phyloP scores from a whole-genome alignment of 1,284 basidiomycete genomes.

The Termitomyces sp. region DNA sequence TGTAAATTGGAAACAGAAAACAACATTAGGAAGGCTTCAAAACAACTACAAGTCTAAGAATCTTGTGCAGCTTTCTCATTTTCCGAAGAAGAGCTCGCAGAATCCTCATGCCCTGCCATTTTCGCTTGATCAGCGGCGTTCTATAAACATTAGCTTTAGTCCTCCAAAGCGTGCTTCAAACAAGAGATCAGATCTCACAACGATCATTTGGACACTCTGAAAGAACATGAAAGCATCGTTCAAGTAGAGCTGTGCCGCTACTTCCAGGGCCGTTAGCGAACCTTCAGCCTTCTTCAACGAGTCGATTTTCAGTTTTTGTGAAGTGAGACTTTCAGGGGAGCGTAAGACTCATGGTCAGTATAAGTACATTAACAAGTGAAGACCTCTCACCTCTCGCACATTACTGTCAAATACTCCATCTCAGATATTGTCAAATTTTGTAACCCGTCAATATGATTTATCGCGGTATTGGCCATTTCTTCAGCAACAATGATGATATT shows the following conservation, averaged over 20 bases:
- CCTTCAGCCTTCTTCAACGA: background rate
- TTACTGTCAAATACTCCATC: background rate
- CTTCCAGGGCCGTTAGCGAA: background rate
- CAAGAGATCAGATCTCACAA: background rate
- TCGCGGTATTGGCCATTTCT: background rate
- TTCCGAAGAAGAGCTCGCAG: background rate
- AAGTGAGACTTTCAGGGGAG: background rate
- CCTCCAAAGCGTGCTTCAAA: background rate
- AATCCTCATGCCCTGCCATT: background rate
- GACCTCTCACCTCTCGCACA: background rate
- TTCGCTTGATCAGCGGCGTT: background rate
- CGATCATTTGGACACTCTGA: background rate
- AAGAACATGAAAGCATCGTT: background rate
- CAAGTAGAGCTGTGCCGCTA: background rate
- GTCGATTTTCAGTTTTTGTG: background rate
- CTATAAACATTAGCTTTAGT: background rate
- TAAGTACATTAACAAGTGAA: background rate
- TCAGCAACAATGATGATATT: background rate
- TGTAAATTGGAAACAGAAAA: background rate
- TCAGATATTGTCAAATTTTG: background rate
- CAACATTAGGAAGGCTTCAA: background rate
- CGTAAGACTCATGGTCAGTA: background rate
- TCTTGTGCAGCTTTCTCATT: background rate
- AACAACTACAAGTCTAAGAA: background rate
- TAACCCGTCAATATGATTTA: background rate